phyloP scores from a whole-genome alignment of 441 rosid genomes.

The Croton laevigatus region DNA sequence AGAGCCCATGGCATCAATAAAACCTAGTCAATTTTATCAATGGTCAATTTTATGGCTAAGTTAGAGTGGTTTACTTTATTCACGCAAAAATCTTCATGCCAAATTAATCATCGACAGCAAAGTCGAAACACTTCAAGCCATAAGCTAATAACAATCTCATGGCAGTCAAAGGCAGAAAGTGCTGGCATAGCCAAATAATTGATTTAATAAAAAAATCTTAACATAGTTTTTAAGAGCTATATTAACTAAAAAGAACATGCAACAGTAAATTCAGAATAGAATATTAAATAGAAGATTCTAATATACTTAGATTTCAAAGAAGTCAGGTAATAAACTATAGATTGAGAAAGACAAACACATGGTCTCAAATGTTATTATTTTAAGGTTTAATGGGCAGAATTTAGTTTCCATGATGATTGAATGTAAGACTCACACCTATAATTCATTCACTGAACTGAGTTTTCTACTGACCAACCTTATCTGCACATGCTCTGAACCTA shows the following conservation, averaged over 20 bases:
- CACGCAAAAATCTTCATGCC: neutral
- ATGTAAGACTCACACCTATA: conserved; percentile 5
- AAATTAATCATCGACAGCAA: neutral
- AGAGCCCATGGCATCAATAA: neutral
- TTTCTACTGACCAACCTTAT: conserved; percentile 1
- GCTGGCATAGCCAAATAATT: neutral
- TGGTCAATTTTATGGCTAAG: neutral
- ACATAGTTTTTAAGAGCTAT: neutral
- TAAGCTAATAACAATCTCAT: neutral
- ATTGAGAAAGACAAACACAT: conserved; percentile 6
- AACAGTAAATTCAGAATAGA: neutral
- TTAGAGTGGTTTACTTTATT: neutral
- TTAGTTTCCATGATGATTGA: conserved; percentile 6
- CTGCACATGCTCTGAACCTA: conserved; percentile 17
- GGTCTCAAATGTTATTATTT: neutral
- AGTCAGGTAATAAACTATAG: neutral
- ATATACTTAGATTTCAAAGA: neutral
- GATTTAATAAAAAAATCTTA: neutral
- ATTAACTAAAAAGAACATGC: neutral
- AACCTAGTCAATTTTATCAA: neutral
- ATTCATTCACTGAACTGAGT: conserved; percentile 6
- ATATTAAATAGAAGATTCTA: neutral
- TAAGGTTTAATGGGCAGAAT: conserved; percentile 5
- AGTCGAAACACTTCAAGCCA: neutral
- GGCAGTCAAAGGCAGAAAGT: neutral